Percentiles rank a stretch among this genome's conserved stretches.
Evolutionary conservation across 768 basidiomycete species (phyloP).

Genomic region (Multifurca ochricompacta): DNA sequence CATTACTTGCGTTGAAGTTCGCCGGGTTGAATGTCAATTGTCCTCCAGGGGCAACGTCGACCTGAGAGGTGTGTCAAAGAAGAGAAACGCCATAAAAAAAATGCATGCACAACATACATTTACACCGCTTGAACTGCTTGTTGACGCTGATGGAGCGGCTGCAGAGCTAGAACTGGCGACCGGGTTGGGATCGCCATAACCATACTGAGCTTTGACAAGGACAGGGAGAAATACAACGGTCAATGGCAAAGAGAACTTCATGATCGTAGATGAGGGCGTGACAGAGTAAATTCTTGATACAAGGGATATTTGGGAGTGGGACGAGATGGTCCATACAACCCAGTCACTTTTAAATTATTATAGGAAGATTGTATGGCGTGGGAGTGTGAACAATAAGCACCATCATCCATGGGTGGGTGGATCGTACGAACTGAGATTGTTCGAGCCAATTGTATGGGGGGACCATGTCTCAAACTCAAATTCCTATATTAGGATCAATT

Average conservation of each 20-base stretch:
- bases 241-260: constrained; percentile 29
- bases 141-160: constrained; percentile 27
- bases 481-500: too few relatives aligned
- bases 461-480: too few relatives aligned
- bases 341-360: neutral
- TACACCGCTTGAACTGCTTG: constrained; percentile 19
- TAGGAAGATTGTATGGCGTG: neutral
- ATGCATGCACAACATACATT: constrained; percentile 13
- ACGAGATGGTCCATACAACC: neutral
- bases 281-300: neutral
- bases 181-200: constrained; percentile 24
- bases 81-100: neutral
- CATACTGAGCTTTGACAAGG: constrained; percentile 36
- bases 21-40: constrained; percentile 37
- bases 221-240: constrained; percentile 27
- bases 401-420: too few relatives aligned
- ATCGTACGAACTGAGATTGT: too few relatives aligned
- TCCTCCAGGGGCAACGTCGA: constrained; percentile 37
- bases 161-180: constrained; percentile 21
- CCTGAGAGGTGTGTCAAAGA: constrained; percentile 24
- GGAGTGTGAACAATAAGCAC: too few relatives aligned
- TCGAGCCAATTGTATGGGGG: too few relatives aligned
- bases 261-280: constrained; percentile 8
- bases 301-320: neutral
- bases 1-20: constrained; percentile 41